Conservation (phyloP, 225 moss, liverwort and hornwort species). For the Bryoerythrophyllum caledonicum region DNA sequence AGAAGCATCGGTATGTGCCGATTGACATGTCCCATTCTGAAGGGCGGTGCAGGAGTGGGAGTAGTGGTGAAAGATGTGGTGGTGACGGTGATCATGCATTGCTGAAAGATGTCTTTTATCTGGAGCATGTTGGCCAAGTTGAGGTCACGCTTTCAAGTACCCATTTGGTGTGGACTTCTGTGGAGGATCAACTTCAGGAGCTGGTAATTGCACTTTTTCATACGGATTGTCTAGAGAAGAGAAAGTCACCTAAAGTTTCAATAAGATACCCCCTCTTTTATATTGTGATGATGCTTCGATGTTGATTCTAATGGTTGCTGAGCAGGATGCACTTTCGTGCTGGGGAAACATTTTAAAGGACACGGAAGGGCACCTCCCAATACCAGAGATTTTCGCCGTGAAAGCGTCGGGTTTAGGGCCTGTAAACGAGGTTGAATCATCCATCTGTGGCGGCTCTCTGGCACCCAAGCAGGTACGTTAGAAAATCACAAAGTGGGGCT, state of each 20-base stretch:
- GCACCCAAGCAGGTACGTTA: slow-evolving; percentile 39
- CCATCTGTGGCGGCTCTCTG: slow-evolving; percentile 16
- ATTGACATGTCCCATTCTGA: slow-evolving; percentile 28
- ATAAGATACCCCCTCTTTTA: too few relatives aligned
- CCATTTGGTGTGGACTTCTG: slow-evolving; percentile 36
- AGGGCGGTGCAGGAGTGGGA: slow-evolving; percentile 35
- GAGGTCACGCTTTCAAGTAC: slow-evolving; percentile 29
- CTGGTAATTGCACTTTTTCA: slow-evolving; percentile 21
- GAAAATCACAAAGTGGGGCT: background rate
- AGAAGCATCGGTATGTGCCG: slow-evolving; percentile 37
- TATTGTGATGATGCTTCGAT: background rate
- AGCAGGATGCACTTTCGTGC: slow-evolving; percentile 36
- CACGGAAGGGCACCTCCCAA: slow-evolving; percentile 26
- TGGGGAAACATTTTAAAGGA: slow-evolving; percentile 32
- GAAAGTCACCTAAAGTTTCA: too few relatives aligned
- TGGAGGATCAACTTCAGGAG: slow-evolving; percentile 26
- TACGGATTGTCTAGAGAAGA: too few relatives aligned
- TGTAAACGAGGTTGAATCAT: slow-evolving; percentile 26
- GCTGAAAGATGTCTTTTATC: slow-evolving; percentile 36
- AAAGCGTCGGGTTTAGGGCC: slow-evolving; percentile 34
- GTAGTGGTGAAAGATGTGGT: slow-evolving; percentile 11
- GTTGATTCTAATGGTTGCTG: slow-evolving; percentile 8
- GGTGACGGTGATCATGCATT: slow-evolving; percentile 11
- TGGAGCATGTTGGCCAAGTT: slow-evolving; percentile 48
- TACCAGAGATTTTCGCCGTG: slow-evolving; percentile 45